A percentile compares a stretch with the other conserved stretches of the same genome.
phyloP scores from a whole-genome alignment of 164 flowering plant species.

The Tinospora cordifolia region DNA sequence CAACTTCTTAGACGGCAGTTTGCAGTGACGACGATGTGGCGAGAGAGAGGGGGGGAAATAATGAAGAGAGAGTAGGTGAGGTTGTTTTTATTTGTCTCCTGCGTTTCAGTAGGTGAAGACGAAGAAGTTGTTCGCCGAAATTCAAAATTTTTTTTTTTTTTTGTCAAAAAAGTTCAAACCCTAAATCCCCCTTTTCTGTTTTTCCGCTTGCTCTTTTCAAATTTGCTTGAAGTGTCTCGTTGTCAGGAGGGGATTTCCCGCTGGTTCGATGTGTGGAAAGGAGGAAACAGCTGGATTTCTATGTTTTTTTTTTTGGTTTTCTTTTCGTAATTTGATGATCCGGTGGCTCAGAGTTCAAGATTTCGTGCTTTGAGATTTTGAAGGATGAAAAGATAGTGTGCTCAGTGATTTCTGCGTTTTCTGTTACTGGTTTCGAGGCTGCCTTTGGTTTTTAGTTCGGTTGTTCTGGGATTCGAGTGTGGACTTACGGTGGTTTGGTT shows the following conservation, averaged over 20 bases:
- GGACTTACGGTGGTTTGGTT: background rate
- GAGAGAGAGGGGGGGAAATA: too few relatives aligned
- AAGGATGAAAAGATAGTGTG: background rate
- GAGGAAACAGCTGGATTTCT: background rate
- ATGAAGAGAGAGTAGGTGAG: background rate
- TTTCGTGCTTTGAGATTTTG: too few relatives aligned
- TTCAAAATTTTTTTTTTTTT: too few relatives aligned
- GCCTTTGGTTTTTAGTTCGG: background rate
- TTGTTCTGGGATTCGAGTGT: background rate
- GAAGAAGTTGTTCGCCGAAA: background rate
- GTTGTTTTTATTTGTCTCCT: background rate
- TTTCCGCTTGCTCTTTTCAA: background rate
- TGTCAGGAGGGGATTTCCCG: background rate
- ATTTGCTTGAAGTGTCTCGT: background rate
- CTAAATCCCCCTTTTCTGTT: background rate
- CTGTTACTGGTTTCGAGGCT: too few relatives aligned
- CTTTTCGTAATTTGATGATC: too few relatives aligned
- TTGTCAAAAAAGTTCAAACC: background rate
- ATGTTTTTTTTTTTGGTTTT: background rate
- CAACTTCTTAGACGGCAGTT: too few relatives aligned
- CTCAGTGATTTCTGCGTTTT: background rate
- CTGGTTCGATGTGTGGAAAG: constrained; percentile 14
- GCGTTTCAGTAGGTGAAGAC: background rate
- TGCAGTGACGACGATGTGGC: too few relatives aligned
- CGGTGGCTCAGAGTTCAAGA: background rate